Percentiles rank a stretch among this genome's conserved stretches.
phyloP scores from a whole-genome alignment of 805 yeast species.

The Hanseniaspora meyeri region DNA sequence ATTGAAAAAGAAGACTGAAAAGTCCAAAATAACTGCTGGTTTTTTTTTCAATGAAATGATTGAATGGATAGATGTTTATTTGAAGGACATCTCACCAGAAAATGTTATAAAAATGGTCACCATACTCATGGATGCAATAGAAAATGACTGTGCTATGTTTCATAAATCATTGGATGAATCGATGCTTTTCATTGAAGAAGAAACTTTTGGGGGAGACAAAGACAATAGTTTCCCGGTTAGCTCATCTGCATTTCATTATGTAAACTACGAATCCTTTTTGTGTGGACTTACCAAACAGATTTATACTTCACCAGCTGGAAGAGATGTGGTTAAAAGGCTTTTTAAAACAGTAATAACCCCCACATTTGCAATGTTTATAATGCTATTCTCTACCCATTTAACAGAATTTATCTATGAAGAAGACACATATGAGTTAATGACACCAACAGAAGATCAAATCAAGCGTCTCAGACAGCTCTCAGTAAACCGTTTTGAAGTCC shows the following conservation, averaged over 20 bases:
- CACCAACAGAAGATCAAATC: not conserved
- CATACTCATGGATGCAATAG: not conserved
- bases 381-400: not conserved
- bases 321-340: not conserved
- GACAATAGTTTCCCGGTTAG: too few relatives aligned
- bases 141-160: not conserved
- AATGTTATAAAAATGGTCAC: not conserved
- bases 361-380: not conserved
- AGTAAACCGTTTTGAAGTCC: not conserved
- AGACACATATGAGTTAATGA: not conserved
- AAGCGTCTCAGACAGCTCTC: not conserved
- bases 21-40: not conserved
- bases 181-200: not conserved
- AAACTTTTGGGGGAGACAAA: too few relatives aligned
- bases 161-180: not conserved
- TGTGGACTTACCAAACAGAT: not conserved
- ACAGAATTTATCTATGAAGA: not conserved
- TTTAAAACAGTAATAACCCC: not conserved
- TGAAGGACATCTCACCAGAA: not conserved
- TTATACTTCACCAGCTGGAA: not conserved
- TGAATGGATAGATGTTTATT: not conserved
- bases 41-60: not conserved
- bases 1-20: not conserved
- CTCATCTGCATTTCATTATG: too few relatives aligned
- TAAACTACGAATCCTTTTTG: not conserved